A percentile compares a stretch with the other conserved stretches of the same genome.
Conservation (phyloP, 164 flowering plant species). For the Buxus sempervirens region DNA sequence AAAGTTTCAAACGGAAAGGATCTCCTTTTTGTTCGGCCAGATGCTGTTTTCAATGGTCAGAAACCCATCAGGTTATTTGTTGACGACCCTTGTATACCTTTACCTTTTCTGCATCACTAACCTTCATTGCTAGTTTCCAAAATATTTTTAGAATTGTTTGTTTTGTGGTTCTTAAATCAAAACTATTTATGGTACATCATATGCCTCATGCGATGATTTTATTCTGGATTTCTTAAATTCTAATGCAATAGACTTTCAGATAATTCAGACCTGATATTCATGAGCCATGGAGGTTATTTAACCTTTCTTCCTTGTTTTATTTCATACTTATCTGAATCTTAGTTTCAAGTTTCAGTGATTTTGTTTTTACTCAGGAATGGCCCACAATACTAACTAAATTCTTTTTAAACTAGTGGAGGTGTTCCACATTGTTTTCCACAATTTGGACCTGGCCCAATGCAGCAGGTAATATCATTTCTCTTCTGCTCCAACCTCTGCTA, state of each 20-base stretch:
- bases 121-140: neutral
- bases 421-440: slow-evolving; percentile 97
- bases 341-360: neutral
- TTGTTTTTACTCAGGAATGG: neutral
- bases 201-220: neutral
- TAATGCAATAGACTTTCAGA: too few relatives aligned
- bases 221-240: neutral
- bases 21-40: slow-evolving; percentile 90
- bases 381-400: slow-evolving; percentile 17
- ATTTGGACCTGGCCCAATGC: slow-evolving; percentile 94
- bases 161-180: neutral
- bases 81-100: neutral
- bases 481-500: neutral
- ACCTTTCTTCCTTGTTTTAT: neutral
- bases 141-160: too few relatives aligned
- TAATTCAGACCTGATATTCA: neutral
- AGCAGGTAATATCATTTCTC: slow-evolving; percentile 59
- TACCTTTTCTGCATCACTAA: neutral
- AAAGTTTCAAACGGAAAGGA: slow-evolving; percentile 71
- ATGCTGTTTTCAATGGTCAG: slow-evolving; percentile 84
- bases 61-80: slow-evolving; percentile 84
- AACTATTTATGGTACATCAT: neutral
- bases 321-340: neutral
- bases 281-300: neutral
- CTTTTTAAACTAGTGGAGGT: slow-evolving; percentile 66